Evolutionary conservation across 208 protist species (phyloP).

Genomic region (Angomonas ambiguus): DNA sequence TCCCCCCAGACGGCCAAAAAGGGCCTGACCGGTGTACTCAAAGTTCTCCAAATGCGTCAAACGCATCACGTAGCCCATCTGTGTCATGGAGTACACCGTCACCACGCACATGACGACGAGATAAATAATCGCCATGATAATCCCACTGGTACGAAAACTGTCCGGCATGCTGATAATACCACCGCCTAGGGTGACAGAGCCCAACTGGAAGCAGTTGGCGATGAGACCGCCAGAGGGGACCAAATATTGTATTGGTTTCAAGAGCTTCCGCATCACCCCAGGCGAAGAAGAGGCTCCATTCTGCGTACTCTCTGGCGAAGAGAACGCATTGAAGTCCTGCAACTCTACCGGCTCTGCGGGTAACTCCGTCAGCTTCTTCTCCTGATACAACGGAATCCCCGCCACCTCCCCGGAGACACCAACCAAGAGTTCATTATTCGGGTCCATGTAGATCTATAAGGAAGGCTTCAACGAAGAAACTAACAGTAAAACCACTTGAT

Average conservation of each 20-base stretch:
- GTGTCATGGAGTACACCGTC: constrained; percentile 43
- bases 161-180: constrained; percentile 32
- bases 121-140: constrained; percentile 10
- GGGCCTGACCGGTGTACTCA: constrained; percentile 27
- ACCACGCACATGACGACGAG: constrained; percentile 7
- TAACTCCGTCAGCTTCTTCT: too few species aligned
- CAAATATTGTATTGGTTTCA: not conserved
- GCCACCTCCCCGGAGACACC: too few species aligned
- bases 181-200: constrained; percentile 64
- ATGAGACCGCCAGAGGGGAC: constrained; percentile 38
- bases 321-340: too few species aligned
- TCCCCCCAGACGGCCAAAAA: constrained; percentile 33
- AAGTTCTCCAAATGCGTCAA: constrained; percentile 34
- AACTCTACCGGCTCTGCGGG: too few species aligned
- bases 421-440: too few species aligned
- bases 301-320: too few species aligned
- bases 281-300: too few species aligned
- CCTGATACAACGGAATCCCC: too few species aligned
- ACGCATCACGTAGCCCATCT: constrained; percentile 26
- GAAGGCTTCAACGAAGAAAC: too few species aligned
- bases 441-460: too few species aligned
- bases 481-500: too few species aligned
- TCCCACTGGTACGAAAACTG: constrained; percentile 8
- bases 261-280: too few species aligned
- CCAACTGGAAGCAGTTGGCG: constrained; percentile 56